Base-by-base conservation (phyloP, 805 yeast genomes). In the Candida qinlingensis region DNA sequence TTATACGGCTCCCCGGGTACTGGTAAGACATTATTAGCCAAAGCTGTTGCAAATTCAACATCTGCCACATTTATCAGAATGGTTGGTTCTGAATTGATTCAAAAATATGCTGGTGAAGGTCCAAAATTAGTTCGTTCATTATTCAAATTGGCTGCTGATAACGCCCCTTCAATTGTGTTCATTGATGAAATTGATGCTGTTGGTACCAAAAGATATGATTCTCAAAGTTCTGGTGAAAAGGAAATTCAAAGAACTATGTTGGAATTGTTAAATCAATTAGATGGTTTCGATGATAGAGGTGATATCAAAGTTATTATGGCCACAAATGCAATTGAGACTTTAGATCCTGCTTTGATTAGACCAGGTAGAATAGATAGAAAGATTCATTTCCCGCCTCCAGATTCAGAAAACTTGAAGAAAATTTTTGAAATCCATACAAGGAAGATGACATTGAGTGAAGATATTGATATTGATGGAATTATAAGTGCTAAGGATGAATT, bases 141-240 rank as follows among this genome's bases (percentile, higher is more conserved):
- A 51, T 94, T 94, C 77, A 95, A 91, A 69, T 87, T 90, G 42
- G 99, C 99, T 3, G 94, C 91, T 28, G 99, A 94, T 56, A 85
- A 90, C 67, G 97, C 99, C 0, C 99, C 99, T 37, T 84, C 96
- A n/a, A 94, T 94, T 71, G 97, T 94, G 36, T 94, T 94, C 63
- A 94, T 94, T 56, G 99, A 94, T 72, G 99, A 94, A 73, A 92
- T 94, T 63, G 99, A 94, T 70, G 98, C 99, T 41, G 94, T 94
- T 65, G 99, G 99, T 69, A 87, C 96, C n/a, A 92, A 92, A 68
- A 83, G 99, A 69, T 91, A 92, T 68, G 97, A 92, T 51, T 85
- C 85, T 3, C 53, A 62, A 13, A 85, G 96, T 25, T 97, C 98
- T 40, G 98, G 98, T 64, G 98, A 92, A 71, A 80, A 96, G 59